Conservation (phyloP, 805 yeast species). For the Lipomyces starkeyi region DNA sequence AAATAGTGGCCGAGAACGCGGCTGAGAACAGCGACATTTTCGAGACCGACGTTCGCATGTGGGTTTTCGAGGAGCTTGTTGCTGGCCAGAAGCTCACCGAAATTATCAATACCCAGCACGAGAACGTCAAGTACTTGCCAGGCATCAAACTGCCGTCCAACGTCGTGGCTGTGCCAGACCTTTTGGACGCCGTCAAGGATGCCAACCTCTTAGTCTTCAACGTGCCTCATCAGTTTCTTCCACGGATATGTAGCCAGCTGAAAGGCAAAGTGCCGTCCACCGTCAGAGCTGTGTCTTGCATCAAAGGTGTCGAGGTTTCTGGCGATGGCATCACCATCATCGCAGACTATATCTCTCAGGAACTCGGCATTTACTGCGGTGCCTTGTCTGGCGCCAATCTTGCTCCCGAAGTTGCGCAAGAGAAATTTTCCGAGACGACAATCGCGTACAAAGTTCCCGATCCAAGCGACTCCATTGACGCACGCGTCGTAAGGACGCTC, state of each 20-base stretch:
- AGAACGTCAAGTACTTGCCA: slow-evolving; percentile 95
- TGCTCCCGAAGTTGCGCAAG: slow-evolving; percentile 95
- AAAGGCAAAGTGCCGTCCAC: slow-evolving; percentile 56
- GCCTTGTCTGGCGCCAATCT: slow-evolving; percentile 96
- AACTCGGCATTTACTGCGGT: slow-evolving; percentile 89
- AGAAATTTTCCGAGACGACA: slow-evolving; percentile 97
- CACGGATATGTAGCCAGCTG: slow-evolving; percentile 74
- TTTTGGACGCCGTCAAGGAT: slow-evolving; percentile 73
- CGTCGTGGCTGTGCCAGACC: slow-evolving; percentile 84
- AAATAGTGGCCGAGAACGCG: slow-evolving; percentile 89
- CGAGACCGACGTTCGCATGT: slow-evolving; percentile 81
- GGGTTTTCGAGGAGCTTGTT: slow-evolving; percentile 88
- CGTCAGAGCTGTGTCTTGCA: slow-evolving; percentile 90
- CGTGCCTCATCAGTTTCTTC: slow-evolving; percentile 95
- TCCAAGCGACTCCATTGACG: slow-evolving; percentile 23
- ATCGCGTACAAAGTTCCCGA: slow-evolving; percentile 82
- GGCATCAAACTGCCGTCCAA: slow-evolving; percentile 84
- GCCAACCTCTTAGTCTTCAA: slow-evolving; percentile 91
- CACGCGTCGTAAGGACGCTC: slow-evolving; percentile 56
- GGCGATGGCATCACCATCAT: slow-evolving; percentile 84
- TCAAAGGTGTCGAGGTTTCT: slow-evolving; percentile 91
- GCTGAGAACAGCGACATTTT: slow-evolving; percentile 74
- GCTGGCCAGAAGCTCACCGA: slow-evolving; percentile 79
- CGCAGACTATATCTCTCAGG: slow-evolving; percentile 77
- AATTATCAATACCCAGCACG: slow-evolving; percentile 87